Evolutionary conservation across 768 basidiomycete genomes (phyloP).

Genomic region (Daedaleopsis nitida): DNA sequence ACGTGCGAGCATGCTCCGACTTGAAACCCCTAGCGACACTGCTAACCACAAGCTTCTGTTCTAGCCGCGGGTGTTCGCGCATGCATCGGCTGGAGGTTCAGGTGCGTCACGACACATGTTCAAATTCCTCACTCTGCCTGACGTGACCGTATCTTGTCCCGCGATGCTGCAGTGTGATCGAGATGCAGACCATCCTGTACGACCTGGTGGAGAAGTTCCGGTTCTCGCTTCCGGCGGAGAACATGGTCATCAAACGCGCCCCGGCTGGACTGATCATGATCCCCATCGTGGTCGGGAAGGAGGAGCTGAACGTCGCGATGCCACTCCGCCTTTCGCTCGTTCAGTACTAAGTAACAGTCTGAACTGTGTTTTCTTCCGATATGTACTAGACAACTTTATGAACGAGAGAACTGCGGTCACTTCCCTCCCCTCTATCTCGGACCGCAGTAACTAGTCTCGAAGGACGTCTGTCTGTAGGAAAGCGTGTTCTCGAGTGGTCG

Average conservation of each 20-base stretch:
- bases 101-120: constrained; percentile 1
- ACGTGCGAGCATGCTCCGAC: not conserved
- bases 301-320: constrained; percentile 29
- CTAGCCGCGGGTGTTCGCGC: constrained; percentile 16
- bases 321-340: constrained; percentile 28
- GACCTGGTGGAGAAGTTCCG: constrained; percentile 38
- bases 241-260: constrained; percentile 28
- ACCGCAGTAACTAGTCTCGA: too few relatives aligned
- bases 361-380: too few relatives aligned
- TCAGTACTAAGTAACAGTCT: too few relatives aligned
- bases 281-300: constrained; percentile 33
- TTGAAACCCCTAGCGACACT: not conserved
- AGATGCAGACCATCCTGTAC: constrained; percentile 33
- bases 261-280: constrained; percentile 31
- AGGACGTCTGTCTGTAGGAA: too few relatives aligned
- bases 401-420: too few relatives aligned
- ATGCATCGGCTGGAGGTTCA: constrained; percentile 22
- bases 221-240: constrained; percentile 31
- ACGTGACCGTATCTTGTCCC: not conserved
- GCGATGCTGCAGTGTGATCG: constrained; percentile 23
- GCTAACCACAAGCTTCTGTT: not conserved
- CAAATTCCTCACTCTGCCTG: not conserved
- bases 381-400: too few relatives aligned
- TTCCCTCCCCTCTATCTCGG: too few relatives aligned
- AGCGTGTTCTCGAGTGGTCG: too few relatives aligned